A percentile compares a stretch with the other conserved stretches of the same genome.
phyloP scores from a whole-genome alignment of 257 asterid genomes.

The Dorcoceras hygrometricum region DNA sequence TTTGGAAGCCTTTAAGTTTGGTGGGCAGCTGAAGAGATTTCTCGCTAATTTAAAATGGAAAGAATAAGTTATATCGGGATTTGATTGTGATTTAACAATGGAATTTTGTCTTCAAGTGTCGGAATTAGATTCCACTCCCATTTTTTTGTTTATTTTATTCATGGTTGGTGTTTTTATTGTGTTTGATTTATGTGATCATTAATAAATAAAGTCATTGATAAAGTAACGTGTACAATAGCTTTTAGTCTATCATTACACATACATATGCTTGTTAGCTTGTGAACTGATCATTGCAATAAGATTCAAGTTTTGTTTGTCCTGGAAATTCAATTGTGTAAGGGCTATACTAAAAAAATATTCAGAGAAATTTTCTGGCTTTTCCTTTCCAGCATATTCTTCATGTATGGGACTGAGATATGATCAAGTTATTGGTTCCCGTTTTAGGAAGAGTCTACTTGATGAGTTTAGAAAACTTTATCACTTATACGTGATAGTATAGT shows the following conservation, averaged over 20 bases:
- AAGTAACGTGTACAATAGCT: slow-evolving; percentile 2
- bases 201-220: slow-evolving; percentile 16
- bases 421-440: slow-evolving; percentile 11
- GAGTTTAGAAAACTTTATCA: background rate
- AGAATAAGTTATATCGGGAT: slow-evolving; percentile 4
- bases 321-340: background rate
- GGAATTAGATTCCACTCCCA: slow-evolving; percentile 16
- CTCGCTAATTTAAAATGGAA: slow-evolving; percentile 10
- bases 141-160: slow-evolving; percentile 8
- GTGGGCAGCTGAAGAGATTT: slow-evolving; percentile 12
- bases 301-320: slow-evolving; percentile 7
- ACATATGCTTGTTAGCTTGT: background rate
- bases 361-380: slow-evolving; percentile 14
- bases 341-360: background rate
- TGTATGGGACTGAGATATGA: slow-evolving; percentile 2
- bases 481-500: too few relatives aligned
- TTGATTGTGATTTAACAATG: slow-evolving; percentile 14
- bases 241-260: slow-evolving; percentile 9
- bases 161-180: background rate
- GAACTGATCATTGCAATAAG: background rate
- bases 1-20: slow-evolving; percentile 14
- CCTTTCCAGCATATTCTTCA: background rate
- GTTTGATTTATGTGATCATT: too few relatives aligned
- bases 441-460: background rate
- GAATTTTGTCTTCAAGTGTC: slow-evolving; percentile 6